Evolutionary conservation across 176 grass and related monocot species (phyloP), one percentile per base, ranked within the genome.

Genomic region (Oryza rufipogon): DNA sequence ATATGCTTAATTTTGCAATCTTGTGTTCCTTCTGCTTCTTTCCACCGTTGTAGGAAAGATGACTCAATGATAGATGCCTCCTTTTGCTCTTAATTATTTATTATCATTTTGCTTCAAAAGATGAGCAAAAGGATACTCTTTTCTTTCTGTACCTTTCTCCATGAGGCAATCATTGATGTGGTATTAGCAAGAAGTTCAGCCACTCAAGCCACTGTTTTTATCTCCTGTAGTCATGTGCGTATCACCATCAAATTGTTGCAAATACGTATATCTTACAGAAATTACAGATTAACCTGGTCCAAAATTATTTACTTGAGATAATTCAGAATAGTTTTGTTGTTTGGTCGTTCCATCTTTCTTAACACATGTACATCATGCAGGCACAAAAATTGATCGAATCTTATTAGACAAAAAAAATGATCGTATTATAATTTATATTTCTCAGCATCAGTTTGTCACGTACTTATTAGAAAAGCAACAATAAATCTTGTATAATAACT

Each of bases 21-120:
- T 71, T 64, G 7, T 19, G 26, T 34, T 44, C 45, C 51, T 64
- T 11, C 4, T 77, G 33, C 23, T 90, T 72, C 73, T 77, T 71
- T 90, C 88, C 88, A 86, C 83, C 67, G 19, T 86, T 78, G 88
- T 19, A 51, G 78, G 88, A 90, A 89, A 89, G 78, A 86, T 39
- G 81, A 63, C 22, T 67, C 80, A 74, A 64, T 71, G 78, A 71
- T 86, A 47, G 38, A 66, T 67, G 79, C 76, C 49, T 70, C 75
- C 70, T 15, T 70, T 38, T 25, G 2, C 7, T 16, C 38, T 45
- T 70, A 9, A 44, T 44, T 44, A 11, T 11, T 69, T 85, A 71
- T 69, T 85, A 71, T 70, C 75, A 71, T 66, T 90, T 90, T 78
- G 78, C 88, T 86, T 90, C 69, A 38, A 48, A 82, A 78, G 83